These are phyloP conservation scores for Herpetomonas samuelpessoai DNA, from an alignment of 208 protist genomes.

Conservation along the genomic window DNA sequence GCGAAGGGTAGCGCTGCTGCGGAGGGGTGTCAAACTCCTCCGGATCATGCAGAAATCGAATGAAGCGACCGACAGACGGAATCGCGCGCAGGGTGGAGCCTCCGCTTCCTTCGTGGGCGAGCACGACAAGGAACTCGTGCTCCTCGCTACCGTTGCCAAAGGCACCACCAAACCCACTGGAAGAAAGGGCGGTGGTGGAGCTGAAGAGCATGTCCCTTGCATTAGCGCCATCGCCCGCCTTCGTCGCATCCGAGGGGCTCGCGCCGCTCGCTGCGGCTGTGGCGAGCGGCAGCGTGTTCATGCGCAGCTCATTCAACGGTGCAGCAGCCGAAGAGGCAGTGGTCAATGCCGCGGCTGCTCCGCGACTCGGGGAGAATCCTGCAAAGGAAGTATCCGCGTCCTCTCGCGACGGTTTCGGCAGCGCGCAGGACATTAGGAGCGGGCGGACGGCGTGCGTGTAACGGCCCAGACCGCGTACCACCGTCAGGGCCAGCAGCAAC, in stretches of 20 bases:
- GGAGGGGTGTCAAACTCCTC: constrained; percentile 60
- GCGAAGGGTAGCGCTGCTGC: constrained; percentile 25
- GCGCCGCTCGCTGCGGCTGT: not conserved
- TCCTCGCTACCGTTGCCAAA: constrained; percentile 16
- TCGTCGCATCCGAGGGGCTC: not conserved
- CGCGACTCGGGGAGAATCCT: constrained; percentile 1
- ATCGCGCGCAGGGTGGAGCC: constrained; percentile 29
- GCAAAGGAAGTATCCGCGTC: not conserved
- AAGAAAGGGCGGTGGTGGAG: not conserved
- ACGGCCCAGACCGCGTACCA: constrained; percentile 58
- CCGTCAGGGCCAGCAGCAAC: constrained; percentile 64
- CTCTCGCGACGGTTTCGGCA: constrained; percentile 23
- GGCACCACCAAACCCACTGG: not conserved
- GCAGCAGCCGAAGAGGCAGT: too few relatives aligned
- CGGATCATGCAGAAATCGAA: constrained; percentile 60
- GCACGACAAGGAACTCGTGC: constrained; percentile 49
- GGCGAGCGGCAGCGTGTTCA: not conserved
- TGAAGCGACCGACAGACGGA: constrained; percentile 48
- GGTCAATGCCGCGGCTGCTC: too few relatives aligned
- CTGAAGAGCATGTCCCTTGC: not conserved
- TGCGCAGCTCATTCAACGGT: not conserved
- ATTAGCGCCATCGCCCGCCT: not conserved
- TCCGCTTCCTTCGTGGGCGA: constrained; percentile 51
- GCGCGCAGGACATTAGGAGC: constrained; percentile 62
- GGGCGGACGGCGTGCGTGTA: constrained; percentile 51